Evolutionary conservation across 176 grass and related monocot species (phyloP), one percentile per base, ranked within the genome.

Genomic region (Hyparrhenia diplandra): DNA sequence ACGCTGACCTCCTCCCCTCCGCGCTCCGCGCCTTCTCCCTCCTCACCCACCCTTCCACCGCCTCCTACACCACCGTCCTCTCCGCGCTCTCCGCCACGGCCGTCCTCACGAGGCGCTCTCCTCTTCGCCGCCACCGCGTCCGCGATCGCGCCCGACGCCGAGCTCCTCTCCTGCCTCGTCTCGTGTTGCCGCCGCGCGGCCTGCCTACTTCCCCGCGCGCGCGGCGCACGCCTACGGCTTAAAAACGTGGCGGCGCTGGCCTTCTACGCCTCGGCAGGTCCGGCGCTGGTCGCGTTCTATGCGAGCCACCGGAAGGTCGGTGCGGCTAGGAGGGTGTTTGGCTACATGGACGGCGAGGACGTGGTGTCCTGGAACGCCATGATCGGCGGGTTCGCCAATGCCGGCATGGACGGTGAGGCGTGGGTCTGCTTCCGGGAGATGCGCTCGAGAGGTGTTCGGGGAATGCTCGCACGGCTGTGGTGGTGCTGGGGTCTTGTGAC

Each of bases 331-430:
- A 77, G 65, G n/a, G 58, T 89, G 40, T 93, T 91, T 64, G 41
- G 3, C 17, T 51, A 30, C 52, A 85, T 91, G 84, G 84, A 87
- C 34, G 77, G n/a, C 8, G 71, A 54, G 8, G 94, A 93, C 62
- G 90, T 78, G 43, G 88, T 97, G 65, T 84, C 90, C 36, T 97
- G 94, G 94, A 93, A 93, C 81, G 77, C 94, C 11, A 69, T 89
- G 83, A 85, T 97, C 29, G 75, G 47, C 3, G 90, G 88, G 0
- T 80, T 89, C 12, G 64, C 76, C 31, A 66, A 34, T 23, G 75
- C 76, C 0, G 83, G 84, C 10, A 69, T 83, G 88, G 54, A 67
- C 6, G 6, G 11, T 0, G 74, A 79, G 66, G 90, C 87, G 24
- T 80, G 90, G 81, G 47, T 36, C 25, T 84, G 90, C 82, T 93